phyloP scores from a whole-genome alignment of 176 grass and related monocot species.

The Puccinellia tenuiflora region DNA sequence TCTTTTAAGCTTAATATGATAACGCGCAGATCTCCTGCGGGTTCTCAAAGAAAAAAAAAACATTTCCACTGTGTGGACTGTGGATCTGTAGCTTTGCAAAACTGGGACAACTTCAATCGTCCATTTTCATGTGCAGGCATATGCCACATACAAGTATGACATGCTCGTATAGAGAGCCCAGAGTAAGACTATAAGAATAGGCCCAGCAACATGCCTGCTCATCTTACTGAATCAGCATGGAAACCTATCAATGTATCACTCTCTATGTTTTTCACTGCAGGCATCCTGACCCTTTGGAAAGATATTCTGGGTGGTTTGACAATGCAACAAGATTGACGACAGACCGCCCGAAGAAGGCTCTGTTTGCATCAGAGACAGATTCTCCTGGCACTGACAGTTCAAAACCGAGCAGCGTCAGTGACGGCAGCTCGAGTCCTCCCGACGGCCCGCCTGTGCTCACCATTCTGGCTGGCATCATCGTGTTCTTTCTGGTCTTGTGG shows the following conservation, averaged over 20 bases:
- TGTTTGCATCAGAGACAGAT: constrained; percentile 35
- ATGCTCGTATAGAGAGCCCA: too few species aligned
- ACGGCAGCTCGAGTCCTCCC: constrained; percentile 19
- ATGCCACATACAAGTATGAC: too few species aligned
- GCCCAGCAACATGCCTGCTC: background rate
- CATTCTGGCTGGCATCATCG: constrained; percentile 48
- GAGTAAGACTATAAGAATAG: too few species aligned
- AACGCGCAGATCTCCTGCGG: too few species aligned
- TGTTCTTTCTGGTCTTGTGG: constrained; percentile 64
- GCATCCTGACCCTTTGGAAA: background rate
- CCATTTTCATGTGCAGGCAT: too few species aligned
- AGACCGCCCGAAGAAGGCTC: background rate
- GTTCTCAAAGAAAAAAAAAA: too few species aligned
- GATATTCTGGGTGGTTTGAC: constrained; percentile 16
- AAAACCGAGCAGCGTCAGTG: constrained; percentile 10
- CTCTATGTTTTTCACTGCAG: constrained; percentile 15
- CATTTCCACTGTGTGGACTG: too few species aligned
- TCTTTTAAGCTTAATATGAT: too few species aligned
- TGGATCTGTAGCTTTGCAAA: too few species aligned
- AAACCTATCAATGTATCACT: background rate
- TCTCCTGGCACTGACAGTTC: background rate
- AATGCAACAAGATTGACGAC: constrained; percentile 9
- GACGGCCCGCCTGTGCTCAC: constrained; percentile 51
- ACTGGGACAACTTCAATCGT: too few species aligned
- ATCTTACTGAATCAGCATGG: background rate